Evolutionary conservation across 352 stramenopile genomes (phyloP), one percentile per base, ranked within the genome.

Genomic region (Phytophthora kernoviae): DNA sequence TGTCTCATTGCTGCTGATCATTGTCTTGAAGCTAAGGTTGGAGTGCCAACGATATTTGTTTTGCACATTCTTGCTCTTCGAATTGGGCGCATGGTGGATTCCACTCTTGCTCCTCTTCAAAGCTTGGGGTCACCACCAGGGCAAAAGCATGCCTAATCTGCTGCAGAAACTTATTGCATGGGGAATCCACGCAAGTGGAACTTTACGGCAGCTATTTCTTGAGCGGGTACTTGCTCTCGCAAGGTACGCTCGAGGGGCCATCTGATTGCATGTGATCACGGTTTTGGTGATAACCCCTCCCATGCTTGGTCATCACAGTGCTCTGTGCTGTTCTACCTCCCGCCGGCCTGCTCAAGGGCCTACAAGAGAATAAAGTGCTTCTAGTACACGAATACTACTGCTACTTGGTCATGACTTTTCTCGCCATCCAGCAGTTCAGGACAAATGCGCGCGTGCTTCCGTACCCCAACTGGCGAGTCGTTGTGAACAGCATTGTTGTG

Each of bases 151-250:
- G 37, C 12, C 37, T 9, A 43, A 14, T 43, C 37, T 3, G n/a
- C 12, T 21, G 15, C 12, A 21, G 8, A 43, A 43, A 21, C 15
- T 43, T 14, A 18, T 43, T 17, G 18, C n/a, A 8, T 43, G 37
- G 48, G 48, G 36, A 56, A 30, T 40, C 20, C 5, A 46, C 36
- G 15, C 50, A 57, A 42, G 50, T 57, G 26, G 40, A 57, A n/a
- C 37, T 57, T 10, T 37, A 49, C 17, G 50, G 50, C 50, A 57
- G 37, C 37, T 57, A 57, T 39, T 49, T 24, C 9, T 11, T 6
- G 32, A 57, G 7, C 39, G 50, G 9, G 37, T 57, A 4, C 14
- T 49, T n/a, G 37, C 21, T 10, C 18, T 57, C 4, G 37, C 37
- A 2, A 40, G 41, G 11, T 57, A 57, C 39, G 27, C 26, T 4